Conservation (phyloP, 2,329 filamentous ascomycete species). For the Lachnellula willkommii region DNA sequence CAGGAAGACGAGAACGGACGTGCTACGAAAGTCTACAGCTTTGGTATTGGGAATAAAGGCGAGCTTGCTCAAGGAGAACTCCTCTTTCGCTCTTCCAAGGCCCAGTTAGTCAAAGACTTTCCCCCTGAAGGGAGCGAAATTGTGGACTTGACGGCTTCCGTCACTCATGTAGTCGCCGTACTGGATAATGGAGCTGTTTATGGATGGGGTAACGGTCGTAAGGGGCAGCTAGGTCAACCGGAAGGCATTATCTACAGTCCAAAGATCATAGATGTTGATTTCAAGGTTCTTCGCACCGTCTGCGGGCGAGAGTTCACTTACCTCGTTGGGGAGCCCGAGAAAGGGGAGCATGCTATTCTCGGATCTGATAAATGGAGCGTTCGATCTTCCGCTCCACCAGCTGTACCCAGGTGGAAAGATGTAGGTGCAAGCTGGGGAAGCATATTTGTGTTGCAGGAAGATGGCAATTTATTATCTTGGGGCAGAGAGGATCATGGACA, state of each 20-base stretch:
- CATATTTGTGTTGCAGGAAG: conserved; percentile 61
- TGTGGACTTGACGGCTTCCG: conserved; percentile 62
- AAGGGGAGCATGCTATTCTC: conserved; percentile 60
- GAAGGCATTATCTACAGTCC: conserved; percentile 52
- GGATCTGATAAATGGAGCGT: conserved; percentile 72
- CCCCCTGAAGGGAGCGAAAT: conserved; percentile 56
- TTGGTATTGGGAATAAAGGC: conserved; percentile 64
- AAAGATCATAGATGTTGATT: conserved; percentile 51
- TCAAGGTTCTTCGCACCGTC: conserved; percentile 60
- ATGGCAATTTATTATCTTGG: conserved; percentile 64
- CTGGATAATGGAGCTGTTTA: conserved; percentile 71
- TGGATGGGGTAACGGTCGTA: conserved; percentile 83
- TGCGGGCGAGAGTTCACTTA: conserved; percentile 87
- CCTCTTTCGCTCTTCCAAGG: conserved; percentile 43
- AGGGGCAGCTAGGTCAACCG: conserved; percentile 71
- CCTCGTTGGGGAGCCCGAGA: conserved; percentile 50
- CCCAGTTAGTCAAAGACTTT: conserved; percentile 53
- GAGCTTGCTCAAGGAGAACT: conserved; percentile 62
- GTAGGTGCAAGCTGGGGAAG: conserved; percentile 79
- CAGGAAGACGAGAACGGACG: conserved; percentile 39
- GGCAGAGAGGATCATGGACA: conserved; percentile 84
- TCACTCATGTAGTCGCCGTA: conserved; percentile 72
- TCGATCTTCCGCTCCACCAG: conserved; percentile 49
- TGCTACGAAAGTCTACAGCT: conserved; percentile 51
- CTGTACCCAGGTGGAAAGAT: conserved; percentile 55